Evolutionary conservation across 345 rosid genomes (phyloP).

Genomic region (Citrus hindsii): DNA sequence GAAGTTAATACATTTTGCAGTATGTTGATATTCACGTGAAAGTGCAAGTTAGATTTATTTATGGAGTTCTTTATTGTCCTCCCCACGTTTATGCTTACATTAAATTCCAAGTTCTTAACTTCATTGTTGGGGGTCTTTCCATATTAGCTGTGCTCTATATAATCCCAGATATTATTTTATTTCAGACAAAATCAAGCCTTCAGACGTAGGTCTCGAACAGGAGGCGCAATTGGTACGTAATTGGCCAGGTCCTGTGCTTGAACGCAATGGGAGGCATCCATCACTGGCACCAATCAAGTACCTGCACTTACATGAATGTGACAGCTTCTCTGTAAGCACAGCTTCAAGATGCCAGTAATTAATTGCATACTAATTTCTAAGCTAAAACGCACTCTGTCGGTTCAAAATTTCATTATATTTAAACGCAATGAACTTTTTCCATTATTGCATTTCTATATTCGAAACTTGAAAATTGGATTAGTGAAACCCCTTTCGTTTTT

Average conservation of each 20-base stretch:
- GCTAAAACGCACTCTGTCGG: not conserved
- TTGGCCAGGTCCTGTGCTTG: constrained; percentile 55
- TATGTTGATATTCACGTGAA: not conserved
- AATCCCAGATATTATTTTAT: constrained; percentile 15
- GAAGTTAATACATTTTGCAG: not conserved
- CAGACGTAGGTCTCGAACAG: constrained; percentile 93
- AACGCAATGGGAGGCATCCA: constrained; percentile 64
- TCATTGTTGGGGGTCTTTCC: not conserved
- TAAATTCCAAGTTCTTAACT: not conserved
- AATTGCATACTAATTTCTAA: not conserved
- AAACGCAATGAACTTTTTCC: not conserved
- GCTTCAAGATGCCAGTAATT: constrained; percentile 11
- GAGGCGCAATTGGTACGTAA: constrained; percentile 77
- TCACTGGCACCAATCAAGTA: constrained; percentile 74
- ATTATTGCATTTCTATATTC: not conserved
- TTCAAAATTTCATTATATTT: not conserved
- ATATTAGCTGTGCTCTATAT: constrained; percentile 1
- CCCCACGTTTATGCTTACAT: not conserved
- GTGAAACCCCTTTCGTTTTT: not conserved
- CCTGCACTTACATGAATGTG: constrained; percentile 84
- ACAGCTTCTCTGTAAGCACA: constrained; percentile 81
- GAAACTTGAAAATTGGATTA: constrained; percentile 4
- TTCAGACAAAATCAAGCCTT: constrained; percentile 94
- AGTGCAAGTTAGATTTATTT: not conserved
- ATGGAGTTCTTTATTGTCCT: not conserved